Evolutionary conservation across 2,329 filamentous ascomycete species (phyloP).

Genomic region (Pseudopithomyces chartarum): DNA sequence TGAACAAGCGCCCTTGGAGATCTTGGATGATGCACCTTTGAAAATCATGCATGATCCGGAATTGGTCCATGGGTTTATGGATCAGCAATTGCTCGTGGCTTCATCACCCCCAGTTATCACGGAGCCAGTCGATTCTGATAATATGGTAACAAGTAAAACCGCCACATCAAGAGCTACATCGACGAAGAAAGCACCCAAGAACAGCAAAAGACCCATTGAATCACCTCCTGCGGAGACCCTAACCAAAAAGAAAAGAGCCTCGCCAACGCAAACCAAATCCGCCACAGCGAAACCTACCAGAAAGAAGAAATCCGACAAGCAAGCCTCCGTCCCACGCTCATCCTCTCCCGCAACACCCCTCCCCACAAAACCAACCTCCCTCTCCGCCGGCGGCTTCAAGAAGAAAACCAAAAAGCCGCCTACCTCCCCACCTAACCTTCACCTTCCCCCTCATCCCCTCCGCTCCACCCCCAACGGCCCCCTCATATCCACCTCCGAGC

Average conservation of each 20-base stretch:
- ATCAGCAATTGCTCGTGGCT: slow-evolving; percentile 29
- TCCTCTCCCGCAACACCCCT: slow-evolving; percentile 6
- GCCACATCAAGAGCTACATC: slow-evolving; percentile 5
- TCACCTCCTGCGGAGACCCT: not conserved
- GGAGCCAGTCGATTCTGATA: slow-evolving; percentile 9
- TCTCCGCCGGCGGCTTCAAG: slow-evolving; percentile 35
- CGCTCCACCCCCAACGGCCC: slow-evolving; percentile 22
- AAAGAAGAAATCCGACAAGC: slow-evolving; percentile 10
- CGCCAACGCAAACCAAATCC: not conserved
- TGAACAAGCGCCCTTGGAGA: slow-evolving; percentile 6
- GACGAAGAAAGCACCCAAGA: slow-evolving; percentile 2
- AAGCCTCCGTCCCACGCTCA: slow-evolving; percentile 3
- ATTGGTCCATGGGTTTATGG: slow-evolving; percentile 33
- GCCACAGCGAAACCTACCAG: not conserved
- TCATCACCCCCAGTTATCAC: slow-evolving; percentile 15
- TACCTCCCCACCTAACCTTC: not conserved
- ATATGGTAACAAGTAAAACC: not conserved
- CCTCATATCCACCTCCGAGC: slow-evolving; percentile 35
- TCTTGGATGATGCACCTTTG: slow-evolving; percentile 6
- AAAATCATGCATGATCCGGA: slow-evolving; percentile 32
- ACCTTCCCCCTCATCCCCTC: slow-evolving; percentile 25
- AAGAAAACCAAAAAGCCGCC: slow-evolving; percentile 21
- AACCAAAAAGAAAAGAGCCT: slow-evolving; percentile 4
- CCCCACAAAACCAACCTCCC: slow-evolving; percentile 20
- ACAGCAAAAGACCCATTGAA: not conserved